phyloP scores from a whole-genome alignment of 805 yeast species.

The Candida michaelii region DNA sequence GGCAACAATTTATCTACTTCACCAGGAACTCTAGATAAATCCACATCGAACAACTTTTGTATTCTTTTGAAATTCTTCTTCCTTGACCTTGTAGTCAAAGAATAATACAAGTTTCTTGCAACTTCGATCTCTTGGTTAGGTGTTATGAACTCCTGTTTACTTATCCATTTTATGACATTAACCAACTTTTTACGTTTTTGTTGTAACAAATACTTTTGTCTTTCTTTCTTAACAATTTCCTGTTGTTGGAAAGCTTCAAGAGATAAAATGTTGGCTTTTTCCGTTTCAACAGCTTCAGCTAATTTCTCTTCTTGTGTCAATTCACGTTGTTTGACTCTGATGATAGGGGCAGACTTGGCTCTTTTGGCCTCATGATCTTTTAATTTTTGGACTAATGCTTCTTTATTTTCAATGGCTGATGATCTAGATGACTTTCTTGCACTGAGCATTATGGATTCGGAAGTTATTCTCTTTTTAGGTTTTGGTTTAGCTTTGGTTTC shows the following conservation, averaged over 20 bases:
- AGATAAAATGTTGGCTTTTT: slow-evolving; percentile 69
- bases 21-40: slow-evolving; percentile 32
- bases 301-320: slow-evolving; percentile 71
- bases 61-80: slow-evolving; percentile 47
- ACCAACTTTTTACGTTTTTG: slow-evolving; percentile 62
- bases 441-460: slow-evolving; percentile 51
- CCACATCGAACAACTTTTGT: slow-evolving; percentile 33
- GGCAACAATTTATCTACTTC: slow-evolving; percentile 28
- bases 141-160: slow-evolving; percentile 51
- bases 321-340: slow-evolving; percentile 43
- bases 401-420: slow-evolving; percentile 73
- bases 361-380: slow-evolving; percentile 65
- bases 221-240: slow-evolving; percentile 76
- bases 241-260: slow-evolving; percentile 78
- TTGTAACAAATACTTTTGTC: slow-evolving; percentile 69
- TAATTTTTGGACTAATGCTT: slow-evolving; percentile 72
- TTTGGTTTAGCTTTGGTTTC: slow-evolving; percentile 22
- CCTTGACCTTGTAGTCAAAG: slow-evolving; percentile 32
- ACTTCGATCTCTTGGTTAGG: slow-evolving; percentile 64
- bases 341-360: slow-evolving; percentile 45
- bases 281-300: slow-evolving; percentile 87
- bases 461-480: slow-evolving; percentile 33
- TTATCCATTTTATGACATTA: slow-evolving; percentile 55
- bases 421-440: slow-evolving; percentile 72
- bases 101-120: slow-evolving; percentile 39